Base-by-base conservation (phyloP, 23 red algal genomes). In the Gracilariopsis chorda region DNA sequence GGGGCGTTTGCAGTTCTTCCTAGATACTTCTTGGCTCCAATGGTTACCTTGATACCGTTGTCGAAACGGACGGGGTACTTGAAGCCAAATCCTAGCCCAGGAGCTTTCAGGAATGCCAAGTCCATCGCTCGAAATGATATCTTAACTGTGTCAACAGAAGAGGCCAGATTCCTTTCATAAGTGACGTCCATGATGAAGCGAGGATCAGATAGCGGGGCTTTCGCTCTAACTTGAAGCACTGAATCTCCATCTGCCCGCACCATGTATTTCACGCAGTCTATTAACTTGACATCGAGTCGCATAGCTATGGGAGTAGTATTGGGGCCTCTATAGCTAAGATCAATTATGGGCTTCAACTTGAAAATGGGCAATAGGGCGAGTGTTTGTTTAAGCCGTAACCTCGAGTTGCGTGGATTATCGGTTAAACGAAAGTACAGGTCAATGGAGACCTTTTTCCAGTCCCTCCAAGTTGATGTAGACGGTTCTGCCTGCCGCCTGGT, bases 381-480 rank as follows among this genome's bases (percentile, higher is more conserved):
- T 53, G 84, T 88, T 47, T 88, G 84, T 48, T 88, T 88, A 19
- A 88, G 67, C 1, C 84, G 84, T 23, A 88, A 20, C n/a, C 49
- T 45, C 45, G 84, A 55, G 65, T 88, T 41, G 41, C 28, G 48
- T 21, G 84, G 84, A 36, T 52, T 48, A 20, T 88, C 67, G 3
- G 63, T 57, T 1, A 88, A 67, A 58, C 84, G 84, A 61, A 88
- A 49, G 84, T 88, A 88, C n/a, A 75, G 30, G 55, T 88, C 84
- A 45, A 75, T 21, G 16, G 84, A 71, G 45, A 75, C 40, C 44
- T 72, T 59, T 32, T 88, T 88, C 84, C 84, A 88, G 27, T 77
- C 72, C 29, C 56, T 53, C 81, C 81, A 86, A 32, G 81, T 68
- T 41, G 62, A 68, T 12, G 21, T 39, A 7, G 62, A 68, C 13